These are phyloP conservation scores for Astragalus membranaceus DNA, from an alignment of 306 rosid genomes.

Conservation along the genomic window DNA sequence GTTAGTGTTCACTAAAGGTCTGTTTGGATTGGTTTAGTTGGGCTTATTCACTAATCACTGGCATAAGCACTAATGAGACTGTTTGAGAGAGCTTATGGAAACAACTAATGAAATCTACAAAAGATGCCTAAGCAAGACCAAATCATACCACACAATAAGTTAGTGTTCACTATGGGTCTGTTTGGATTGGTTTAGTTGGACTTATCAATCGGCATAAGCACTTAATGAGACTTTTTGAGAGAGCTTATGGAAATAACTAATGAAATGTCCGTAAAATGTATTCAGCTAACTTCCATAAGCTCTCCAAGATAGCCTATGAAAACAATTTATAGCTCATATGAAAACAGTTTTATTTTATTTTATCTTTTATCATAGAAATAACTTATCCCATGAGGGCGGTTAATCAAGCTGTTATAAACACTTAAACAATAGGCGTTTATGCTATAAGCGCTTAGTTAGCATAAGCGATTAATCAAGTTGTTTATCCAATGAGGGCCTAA, in stretches of 20 bases:
- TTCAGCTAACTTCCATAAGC: too few relatives aligned
- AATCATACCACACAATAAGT: neutral
- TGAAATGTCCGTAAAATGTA: too few relatives aligned
- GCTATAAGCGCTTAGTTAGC: too few relatives aligned
- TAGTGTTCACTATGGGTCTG: neutral
- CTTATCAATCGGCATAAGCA: neutral
- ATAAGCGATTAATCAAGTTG: too few relatives aligned
- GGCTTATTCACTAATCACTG: neutral
- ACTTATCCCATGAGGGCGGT: too few relatives aligned
- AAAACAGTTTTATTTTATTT: too few relatives aligned
- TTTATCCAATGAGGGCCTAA: too few relatives aligned
- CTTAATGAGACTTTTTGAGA: neutral
- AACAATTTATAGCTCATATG: too few relatives aligned
- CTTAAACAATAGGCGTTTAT: too few relatives aligned
- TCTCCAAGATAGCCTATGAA: too few relatives aligned
- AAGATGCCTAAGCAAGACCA: conserved; percentile 57
- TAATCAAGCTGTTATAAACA: too few relatives aligned
- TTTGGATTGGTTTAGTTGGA: neutral
- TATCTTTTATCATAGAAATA: too few relatives aligned
- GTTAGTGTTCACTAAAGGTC: neutral
- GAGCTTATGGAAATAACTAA: neutral
- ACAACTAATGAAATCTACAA: conserved; percentile 17
- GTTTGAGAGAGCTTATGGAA: neutral
- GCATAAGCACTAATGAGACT: neutral
- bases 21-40: neutral